Conservation (phyloP, 2,329 filamentous ascomycete genomes). For the Sarocladium kiliense region DNA sequence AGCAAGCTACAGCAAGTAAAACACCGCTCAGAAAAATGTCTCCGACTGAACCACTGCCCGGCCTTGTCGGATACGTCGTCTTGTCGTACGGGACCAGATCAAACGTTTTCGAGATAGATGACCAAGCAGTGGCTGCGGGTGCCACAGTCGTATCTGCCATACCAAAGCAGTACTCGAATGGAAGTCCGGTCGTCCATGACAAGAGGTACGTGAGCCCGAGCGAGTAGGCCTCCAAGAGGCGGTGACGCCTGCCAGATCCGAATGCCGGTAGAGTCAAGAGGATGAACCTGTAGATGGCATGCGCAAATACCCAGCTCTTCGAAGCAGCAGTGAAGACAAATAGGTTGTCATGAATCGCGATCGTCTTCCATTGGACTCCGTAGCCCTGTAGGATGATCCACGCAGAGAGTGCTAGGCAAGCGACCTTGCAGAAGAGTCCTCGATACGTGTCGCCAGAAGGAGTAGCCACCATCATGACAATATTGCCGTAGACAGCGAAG, state of each 20-base stretch:
- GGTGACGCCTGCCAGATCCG: conserved; percentile 7
- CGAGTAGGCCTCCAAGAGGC: conserved; percentile 10
- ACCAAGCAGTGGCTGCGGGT: conserved; percentile 11
- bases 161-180: conserved; percentile 12
- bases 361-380: conserved; percentile 5
- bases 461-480: conserved; percentile 9
- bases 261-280: conserved; percentile 11
- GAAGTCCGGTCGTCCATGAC: conserved; percentile 3
- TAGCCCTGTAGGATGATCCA: conserved; percentile 10
- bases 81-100: conserved; percentile 8
- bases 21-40: background rate
- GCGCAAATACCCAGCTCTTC: conserved; percentile 10
- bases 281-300: conserved; percentile 11
- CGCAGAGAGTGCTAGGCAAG: conserved; percentile 6
- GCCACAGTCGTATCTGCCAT: conserved; percentile 12
- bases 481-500: conserved; percentile 9
- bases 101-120: conserved; percentile 9
- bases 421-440: conserved; percentile 7
- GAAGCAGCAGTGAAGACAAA: conserved; percentile 11
- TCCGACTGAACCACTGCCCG: background rate
- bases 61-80: background rate
- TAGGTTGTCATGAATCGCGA: conserved; percentile 8
- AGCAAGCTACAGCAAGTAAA: background rate
- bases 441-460: conserved; percentile 10
- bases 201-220: conserved; percentile 9